A percentile compares a stretch with the other conserved stretches of the same genome.
These are phyloP conservation scores for Fimicolochytrium jonesii DNA, from an alignment of 192 early-diverging fungal genomes.

Conservation along the genomic window DNA sequence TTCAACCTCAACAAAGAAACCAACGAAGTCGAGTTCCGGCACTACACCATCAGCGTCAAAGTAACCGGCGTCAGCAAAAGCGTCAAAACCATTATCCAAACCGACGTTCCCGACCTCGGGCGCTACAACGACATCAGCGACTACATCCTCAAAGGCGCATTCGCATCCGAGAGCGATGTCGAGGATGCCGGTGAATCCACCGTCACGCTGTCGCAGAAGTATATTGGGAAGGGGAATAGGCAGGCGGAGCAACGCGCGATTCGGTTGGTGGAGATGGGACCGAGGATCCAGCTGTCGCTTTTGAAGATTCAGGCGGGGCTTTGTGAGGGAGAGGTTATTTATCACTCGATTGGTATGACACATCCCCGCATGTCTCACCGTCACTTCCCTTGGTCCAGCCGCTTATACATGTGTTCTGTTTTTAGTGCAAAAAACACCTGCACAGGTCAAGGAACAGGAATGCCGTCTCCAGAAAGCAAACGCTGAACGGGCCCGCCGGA, in stretches of 20 bases:
- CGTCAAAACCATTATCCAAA: constrained; percentile 43
- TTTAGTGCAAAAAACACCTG: constrained; percentile 65
- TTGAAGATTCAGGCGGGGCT: constrained; percentile 87
- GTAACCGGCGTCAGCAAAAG: constrained; percentile 32
- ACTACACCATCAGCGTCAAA: constrained; percentile 86
- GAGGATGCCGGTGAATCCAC: constrained; percentile 87
- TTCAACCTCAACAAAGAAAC: constrained; percentile 87
- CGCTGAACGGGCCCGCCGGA: constrained; percentile 63
- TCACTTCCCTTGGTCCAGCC: not conserved
- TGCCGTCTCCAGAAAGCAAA: constrained; percentile 54
- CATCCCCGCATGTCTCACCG: not conserved
- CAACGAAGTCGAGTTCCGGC: constrained; percentile 84
- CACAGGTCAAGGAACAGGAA: constrained; percentile 67
- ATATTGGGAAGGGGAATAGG: constrained; percentile 66
- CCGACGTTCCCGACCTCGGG: constrained; percentile 73
- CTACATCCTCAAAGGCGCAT: constrained; percentile 79
- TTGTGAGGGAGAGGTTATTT: constrained; percentile 89
- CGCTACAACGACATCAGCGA: constrained; percentile 88
- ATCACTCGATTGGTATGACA: constrained; percentile 74
- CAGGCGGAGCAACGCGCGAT: constrained; percentile 81
- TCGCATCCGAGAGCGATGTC: constrained; percentile 85
- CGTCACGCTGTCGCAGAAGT: constrained; percentile 79
- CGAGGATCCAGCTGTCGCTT: constrained; percentile 79
- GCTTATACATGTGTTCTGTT: not conserved
- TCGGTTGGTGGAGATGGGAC: constrained; percentile 83